These are phyloP conservation scores for Lepidium africanum DNA, from an alignment of 345 rosid species.

Conservation along the genomic window DNA sequence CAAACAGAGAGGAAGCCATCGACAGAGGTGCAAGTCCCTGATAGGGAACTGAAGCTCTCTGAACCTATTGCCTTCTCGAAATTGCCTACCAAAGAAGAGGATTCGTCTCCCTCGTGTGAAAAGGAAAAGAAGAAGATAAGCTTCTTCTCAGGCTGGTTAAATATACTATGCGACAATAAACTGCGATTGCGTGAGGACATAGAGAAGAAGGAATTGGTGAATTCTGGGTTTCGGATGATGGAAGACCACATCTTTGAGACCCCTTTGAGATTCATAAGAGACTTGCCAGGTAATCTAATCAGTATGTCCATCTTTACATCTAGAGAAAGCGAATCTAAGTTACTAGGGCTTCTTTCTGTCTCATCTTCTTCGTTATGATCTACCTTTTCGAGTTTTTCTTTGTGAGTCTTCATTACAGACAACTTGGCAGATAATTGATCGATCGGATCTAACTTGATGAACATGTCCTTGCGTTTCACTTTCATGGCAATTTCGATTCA, in stretches of 20 bases:
- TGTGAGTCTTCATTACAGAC: too few relatives aligned
- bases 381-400: background rate
- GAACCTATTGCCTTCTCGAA: background rate
- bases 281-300: background rate
- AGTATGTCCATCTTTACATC: background rate
- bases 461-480: too few relatives aligned
- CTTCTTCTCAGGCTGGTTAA: background rate
- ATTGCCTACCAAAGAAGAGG: background rate
- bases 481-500: too few relatives aligned
- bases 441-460: too few relatives aligned
- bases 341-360: background rate
- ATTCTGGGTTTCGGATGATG: background rate
- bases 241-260: background rate
- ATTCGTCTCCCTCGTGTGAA: background rate
- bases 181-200: background rate
- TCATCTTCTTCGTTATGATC: background rate
- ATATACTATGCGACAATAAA: background rate
- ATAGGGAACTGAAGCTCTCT: fast-evolving
- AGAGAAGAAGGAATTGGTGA: background rate
- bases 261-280: background rate
- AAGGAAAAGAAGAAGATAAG: background rate
- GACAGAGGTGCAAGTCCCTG: background rate
- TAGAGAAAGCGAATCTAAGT: background rate
- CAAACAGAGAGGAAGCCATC: background rate
- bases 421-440: too few relatives aligned